These are phyloP conservation scores for Colletotrichum sp. DNA, from an alignment of 2,329 filamentous ascomycete genomes.

Conservation along the genomic window DNA sequence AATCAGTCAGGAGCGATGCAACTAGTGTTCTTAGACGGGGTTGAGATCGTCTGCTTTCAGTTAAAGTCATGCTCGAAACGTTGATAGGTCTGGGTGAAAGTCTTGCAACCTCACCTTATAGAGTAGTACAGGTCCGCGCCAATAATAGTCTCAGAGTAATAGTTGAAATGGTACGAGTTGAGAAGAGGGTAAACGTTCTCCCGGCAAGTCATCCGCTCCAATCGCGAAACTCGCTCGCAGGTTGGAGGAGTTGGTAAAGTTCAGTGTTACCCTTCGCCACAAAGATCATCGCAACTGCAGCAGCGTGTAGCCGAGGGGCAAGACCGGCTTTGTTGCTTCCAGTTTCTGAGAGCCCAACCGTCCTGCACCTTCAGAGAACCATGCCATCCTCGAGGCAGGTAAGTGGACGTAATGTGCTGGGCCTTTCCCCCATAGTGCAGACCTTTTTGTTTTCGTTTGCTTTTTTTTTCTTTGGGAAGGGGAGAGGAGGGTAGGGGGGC, in stretches of 20 bases:
- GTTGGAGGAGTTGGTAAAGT: not conserved
- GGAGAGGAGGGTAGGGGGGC: not conserved
- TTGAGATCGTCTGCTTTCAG: not conserved
- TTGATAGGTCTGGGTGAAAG: not conserved
- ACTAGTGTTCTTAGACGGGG: not conserved
- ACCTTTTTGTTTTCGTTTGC: not conserved
- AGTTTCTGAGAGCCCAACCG: not conserved
- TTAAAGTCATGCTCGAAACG: not conserved
- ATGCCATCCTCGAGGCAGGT: not conserved
- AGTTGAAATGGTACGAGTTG: not conserved
- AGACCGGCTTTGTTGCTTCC: not conserved
- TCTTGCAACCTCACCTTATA: not conserved
- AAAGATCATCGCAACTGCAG: not conserved
- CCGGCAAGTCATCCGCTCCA: not conserved
- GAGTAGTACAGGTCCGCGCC: not conserved
- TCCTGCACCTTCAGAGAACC: not conserved
- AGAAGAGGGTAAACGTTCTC: not conserved
- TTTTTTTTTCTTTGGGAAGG: not conserved
- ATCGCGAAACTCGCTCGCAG: not conserved
- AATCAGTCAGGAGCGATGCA: not conserved
- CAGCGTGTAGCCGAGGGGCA: not conserved
- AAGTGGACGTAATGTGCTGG: not conserved
- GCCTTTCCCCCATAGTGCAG: accelerated
- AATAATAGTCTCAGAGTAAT: not conserved
- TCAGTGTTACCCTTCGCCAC: not conserved